phyloP scores from a whole-genome alignment of 164 flowering plant genomes.

The Liriodendron chinense region DNA sequence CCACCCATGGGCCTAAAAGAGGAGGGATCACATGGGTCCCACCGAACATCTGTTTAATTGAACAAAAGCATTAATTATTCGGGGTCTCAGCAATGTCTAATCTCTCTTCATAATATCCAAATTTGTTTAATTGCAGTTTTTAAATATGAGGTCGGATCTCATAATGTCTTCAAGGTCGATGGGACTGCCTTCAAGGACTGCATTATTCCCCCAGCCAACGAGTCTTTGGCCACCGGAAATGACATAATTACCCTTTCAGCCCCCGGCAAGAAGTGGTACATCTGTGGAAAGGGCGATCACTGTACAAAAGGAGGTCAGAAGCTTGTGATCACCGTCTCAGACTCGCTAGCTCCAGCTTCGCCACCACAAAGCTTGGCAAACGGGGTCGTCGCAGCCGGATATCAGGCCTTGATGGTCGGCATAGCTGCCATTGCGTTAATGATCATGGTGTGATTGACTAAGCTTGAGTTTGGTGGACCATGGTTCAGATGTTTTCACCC shows the following conservation, averaged over 20 bases:
- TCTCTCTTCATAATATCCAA: too few relatives aligned
- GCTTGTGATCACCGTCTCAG: constrained; percentile 16
- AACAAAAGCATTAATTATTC: too few relatives aligned
- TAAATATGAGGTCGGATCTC: constrained; percentile 11
- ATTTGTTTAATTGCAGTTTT: constrained; percentile 20
- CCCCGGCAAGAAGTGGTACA: constrained; percentile 31
- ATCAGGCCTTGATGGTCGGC: not conserved
- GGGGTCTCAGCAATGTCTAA: too few relatives aligned
- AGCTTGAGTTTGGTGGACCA: not conserved
- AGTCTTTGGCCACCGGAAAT: constrained; percentile 15
- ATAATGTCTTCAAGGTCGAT: constrained; percentile 24
- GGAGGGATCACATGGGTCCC: too few relatives aligned
- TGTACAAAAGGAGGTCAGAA: constrained; percentile 19
- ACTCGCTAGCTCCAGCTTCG: not conserved
- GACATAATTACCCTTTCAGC: constrained; percentile 15
- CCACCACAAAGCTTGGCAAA: constrained; percentile 3
- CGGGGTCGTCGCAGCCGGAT: constrained; percentile 6
- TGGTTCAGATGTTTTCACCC: not conserved
- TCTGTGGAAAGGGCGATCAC: constrained; percentile 23
- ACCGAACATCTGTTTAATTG: too few relatives aligned
- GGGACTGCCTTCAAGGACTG: constrained; percentile 18
- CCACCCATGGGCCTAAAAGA: too few relatives aligned
- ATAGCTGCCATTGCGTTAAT: not conserved
- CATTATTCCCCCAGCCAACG: not conserved
- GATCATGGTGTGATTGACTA: constrained; percentile 1